Conservation (phyloP, 805 yeast genomes). For the Scheffersomyces amazonensis region DNA sequence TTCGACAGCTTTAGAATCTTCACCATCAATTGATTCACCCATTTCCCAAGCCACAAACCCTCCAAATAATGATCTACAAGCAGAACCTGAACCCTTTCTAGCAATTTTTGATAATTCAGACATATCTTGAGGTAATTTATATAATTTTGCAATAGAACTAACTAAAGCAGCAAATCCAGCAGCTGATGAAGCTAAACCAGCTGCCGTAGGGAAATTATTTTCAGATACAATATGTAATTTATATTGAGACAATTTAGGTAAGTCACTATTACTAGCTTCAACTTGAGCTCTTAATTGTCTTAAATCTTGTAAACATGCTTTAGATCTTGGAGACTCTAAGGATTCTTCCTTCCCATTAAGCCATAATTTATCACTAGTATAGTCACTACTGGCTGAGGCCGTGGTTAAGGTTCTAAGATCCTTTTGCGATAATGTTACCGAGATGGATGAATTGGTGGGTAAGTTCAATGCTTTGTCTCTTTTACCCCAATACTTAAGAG, state of each 20-base stretch:
- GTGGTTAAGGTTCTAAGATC: constrained; percentile 92
- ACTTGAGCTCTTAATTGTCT: constrained; percentile 61
- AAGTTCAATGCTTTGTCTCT: constrained; percentile 83
- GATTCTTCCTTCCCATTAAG: constrained; percentile 84
- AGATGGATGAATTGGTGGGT: constrained; percentile 95
- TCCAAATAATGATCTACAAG: constrained; percentile 94
- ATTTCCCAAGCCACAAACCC: constrained; percentile 99
- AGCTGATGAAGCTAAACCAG: constrained; percentile 96
- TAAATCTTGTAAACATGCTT: constrained; percentile 74
- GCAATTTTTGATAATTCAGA: constrained; percentile 92
- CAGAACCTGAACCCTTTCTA: constrained; percentile 97
- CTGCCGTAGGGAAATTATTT: constrained; percentile 98
- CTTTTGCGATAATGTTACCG: constrained; percentile 88
- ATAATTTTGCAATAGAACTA: constrained; percentile 80
- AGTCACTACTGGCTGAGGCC: constrained; percentile 63
- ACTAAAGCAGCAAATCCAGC: constrained; percentile 98
- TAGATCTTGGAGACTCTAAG: constrained; percentile 58
- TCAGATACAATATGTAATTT: constrained; percentile 81
- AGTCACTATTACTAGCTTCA: constrained; percentile 51
- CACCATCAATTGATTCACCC: constrained; percentile 77
- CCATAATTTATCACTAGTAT: constrained; percentile 68
- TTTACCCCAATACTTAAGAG: constrained; percentile 98
- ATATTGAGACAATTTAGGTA: constrained; percentile 64
- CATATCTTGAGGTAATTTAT: constrained; percentile 77
- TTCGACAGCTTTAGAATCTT: constrained; percentile 91